Evolutionary conservation across 2,329 filamentous ascomycete species (phyloP), one percentile per base, ranked within the genome.

Genomic region (Gremmenia infestans): DNA sequence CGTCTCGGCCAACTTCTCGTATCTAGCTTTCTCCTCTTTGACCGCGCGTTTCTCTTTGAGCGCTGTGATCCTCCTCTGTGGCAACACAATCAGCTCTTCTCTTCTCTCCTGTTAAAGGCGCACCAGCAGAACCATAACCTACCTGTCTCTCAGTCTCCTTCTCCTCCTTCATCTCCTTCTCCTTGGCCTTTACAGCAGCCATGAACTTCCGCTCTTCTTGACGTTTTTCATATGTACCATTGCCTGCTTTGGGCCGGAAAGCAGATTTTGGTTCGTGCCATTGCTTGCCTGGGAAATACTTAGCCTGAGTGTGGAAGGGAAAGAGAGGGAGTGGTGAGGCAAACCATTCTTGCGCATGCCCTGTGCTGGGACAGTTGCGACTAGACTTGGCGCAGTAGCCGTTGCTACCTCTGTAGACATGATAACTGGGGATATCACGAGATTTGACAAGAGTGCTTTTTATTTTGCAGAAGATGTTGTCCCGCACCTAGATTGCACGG

Each of bases 131-230:
- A 28, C 28, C 28, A 28, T 17, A 32, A 40, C 81, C 60, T 73
- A 94, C 91, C 79, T 93, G 79, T 74, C 91, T 82, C 72, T 88
- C 87, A n/a, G 87, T 83, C 70, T 96, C 91, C 75, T 96, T 97
- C 76, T 97, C 94, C 0, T 91, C 89, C 77, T 93, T 95, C 84
- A 99, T 85, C 73, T 97, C 91, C 74, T 89, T 92, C 76, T 97
- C 94, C 69, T 91, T 91, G 37, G 91, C 89, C 76, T 97, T 97
- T 66, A 89, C 82, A n/a, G 89, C 84, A 12, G 83, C 81, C 65
- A 86, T 80, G 7, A 85, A 81, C 60, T 85, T 82, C 51, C 91
- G 83, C 59, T 86, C 80, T 65, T 87, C 85, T 47, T 83, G 76
- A 52, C 93, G 86, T 73, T 91, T 87, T n/a, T 87, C 85, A 71